Percentiles rank a stretch among this genome's conserved stretches.
Evolutionary conservation across 345 rosid species (phyloP).

Genomic region (Bruguiera parviflora): DNA sequence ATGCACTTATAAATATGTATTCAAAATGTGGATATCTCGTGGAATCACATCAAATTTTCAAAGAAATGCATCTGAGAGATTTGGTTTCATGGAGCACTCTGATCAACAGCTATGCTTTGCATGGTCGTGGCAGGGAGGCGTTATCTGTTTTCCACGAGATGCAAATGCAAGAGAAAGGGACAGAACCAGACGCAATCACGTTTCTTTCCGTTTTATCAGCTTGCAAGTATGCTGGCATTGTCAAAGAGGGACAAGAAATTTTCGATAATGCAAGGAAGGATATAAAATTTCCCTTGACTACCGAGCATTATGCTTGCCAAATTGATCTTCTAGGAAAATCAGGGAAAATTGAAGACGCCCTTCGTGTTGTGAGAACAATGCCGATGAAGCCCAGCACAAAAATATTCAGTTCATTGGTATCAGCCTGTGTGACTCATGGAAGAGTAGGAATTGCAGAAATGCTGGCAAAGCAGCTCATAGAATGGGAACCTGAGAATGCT

Average conservation of each 20-base stretch:
- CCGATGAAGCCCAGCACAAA: conserved; percentile 46
- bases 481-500: conserved; percentile 45
- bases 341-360: conserved; percentile 47
- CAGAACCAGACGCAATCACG: conserved; percentile 38
- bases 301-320: conserved; percentile 53
- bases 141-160: conserved; percentile 40
- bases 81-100: conserved; percentile 53
- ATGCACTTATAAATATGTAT: conserved; percentile 58
- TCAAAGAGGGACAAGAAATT: conserved; percentile 41
- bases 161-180: conserved; percentile 39
- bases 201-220: conserved; percentile 53
- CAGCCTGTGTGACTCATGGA: conserved; percentile 49
- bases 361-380: conserved; percentile 37
- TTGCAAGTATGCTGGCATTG: conserved; percentile 51
- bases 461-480: conserved; percentile 34
- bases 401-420: conserved; percentile 51
- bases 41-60: conserved; percentile 38
- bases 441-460: conserved; percentile 37
- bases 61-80: conserved; percentile 42
- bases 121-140: conserved; percentile 55
- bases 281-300: conserved; percentile 24
- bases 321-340: conserved; percentile 58
- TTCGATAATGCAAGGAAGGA: conserved; percentile 28
- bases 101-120: conserved; percentile 48
- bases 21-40: conserved; percentile 48